A percentile compares a stretch with the other conserved stretches of the same genome.
phyloP scores from a whole-genome alignment of 2,329 filamentous ascomycete species.

The Ophiostoma novo-ulmi region DNA sequence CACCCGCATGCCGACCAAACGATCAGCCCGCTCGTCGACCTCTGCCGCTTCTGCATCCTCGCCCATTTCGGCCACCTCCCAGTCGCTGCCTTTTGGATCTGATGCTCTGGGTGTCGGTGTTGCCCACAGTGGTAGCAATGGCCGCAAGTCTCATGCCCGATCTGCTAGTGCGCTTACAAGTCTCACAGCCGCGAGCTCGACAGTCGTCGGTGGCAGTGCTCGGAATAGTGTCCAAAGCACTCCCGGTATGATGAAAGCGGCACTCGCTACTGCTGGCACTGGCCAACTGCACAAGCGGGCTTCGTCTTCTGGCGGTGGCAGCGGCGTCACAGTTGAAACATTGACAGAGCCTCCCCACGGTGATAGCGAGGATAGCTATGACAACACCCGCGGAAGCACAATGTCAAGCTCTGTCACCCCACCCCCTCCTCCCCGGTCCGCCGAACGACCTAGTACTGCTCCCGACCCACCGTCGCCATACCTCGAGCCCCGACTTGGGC shows the following conservation, averaged over 20 bases:
- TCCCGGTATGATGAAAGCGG: conserved; percentile 10
- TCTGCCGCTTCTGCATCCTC: conserved; percentile 9
- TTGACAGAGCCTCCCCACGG: background rate
- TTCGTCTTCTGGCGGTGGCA: conserved; percentile 20
- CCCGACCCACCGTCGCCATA: conserved; percentile 15
- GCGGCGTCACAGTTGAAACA: conserved; percentile 14
- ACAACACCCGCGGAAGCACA: background rate
- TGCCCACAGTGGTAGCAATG: background rate
- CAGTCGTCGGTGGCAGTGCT: conserved; percentile 22
- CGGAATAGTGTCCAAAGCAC: conserved; percentile 24
- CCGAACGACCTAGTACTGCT: background rate
- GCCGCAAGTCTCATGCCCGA: conserved; percentile 17
- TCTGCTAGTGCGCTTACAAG: conserved; percentile 21
- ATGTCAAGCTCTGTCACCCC: background rate
- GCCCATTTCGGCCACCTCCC: conserved; percentile 11
- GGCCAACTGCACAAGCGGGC: conserved; percentile 18
- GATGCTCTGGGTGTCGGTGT: background rate
- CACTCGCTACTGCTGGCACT: background rate
- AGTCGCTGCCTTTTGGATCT: conserved; percentile 1
- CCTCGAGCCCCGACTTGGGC: conserved; percentile 18
- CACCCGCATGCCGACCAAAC: background rate
- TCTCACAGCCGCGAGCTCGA: conserved; percentile 22
- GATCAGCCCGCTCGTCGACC: background rate
- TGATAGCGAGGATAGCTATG: background rate
- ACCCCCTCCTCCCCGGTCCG: background rate